These are phyloP conservation scores for Hyaloscypha bicolor DNA, from an alignment of 495 filamentous ascomycete species.

Conservation along the genomic window DNA sequence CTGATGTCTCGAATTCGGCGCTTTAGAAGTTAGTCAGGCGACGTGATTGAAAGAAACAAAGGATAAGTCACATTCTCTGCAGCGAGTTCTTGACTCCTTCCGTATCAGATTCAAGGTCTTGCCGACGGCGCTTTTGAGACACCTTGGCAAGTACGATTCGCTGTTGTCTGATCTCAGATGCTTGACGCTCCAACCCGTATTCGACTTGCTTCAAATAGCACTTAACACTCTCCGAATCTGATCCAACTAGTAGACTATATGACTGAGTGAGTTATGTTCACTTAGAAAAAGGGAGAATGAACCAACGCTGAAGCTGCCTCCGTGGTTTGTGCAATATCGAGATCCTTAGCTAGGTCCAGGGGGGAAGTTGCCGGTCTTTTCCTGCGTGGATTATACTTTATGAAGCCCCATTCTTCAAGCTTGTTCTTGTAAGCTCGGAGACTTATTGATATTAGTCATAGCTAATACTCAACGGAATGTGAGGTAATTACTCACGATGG, in stretches of 20 bases:
- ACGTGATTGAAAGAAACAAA: neutral
- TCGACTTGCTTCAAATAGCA: neutral
- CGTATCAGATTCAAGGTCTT: neutral
- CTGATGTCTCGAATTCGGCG: neutral
- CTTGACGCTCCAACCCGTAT: neutral
- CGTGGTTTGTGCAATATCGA: neutral
- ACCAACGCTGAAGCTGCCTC: neutral
- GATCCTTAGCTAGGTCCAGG: neutral
- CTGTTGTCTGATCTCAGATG: neutral
- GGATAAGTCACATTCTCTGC: neutral
- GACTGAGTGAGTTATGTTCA: neutral
- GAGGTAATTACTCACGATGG: conserved; percentile 6
- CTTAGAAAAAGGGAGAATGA: neutral
- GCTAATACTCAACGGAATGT: neutral
- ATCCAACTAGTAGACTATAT: neutral
- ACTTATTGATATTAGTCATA: neutral
- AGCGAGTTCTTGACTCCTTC: neutral
- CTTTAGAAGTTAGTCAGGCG: neutral
- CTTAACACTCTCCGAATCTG: neutral
- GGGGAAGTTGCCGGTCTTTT: neutral
- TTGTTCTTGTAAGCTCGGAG: conserved; percentile 15
- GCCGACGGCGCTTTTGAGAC: neutral
- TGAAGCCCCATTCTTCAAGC: conserved; percentile 15
- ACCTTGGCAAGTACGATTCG: neutral
- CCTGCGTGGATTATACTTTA: conserved; percentile 4